Percentiles rank a stretch among this genome's conserved stretches.
phyloP scores from a whole-genome alignment of 2,329 filamentous ascomycete species.

The Fulvia fulva region DNA sequence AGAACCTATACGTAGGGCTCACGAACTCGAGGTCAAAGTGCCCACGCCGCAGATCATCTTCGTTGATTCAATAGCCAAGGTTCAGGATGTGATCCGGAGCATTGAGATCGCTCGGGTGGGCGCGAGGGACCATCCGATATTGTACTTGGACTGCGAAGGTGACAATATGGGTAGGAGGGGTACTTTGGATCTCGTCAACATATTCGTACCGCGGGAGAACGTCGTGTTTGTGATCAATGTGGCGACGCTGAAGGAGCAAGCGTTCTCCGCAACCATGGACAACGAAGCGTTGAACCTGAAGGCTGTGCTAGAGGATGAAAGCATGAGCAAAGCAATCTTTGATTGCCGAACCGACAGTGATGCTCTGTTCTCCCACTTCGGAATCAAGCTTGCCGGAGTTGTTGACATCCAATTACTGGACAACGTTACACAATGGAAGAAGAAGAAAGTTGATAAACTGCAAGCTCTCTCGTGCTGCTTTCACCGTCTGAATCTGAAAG shows the following conservation, averaged over 20 bases:
- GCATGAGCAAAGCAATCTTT: slow-evolving; percentile 52
- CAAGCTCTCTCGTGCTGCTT: too few relatives aligned
- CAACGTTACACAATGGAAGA: slow-evolving; percentile 34
- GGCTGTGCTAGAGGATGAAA: slow-evolving; percentile 43
- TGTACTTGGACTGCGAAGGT: too few relatives aligned
- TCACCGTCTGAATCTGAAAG: background rate
- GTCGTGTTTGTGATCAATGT: slow-evolving; percentile 46
- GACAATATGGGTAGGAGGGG: too few relatives aligned
- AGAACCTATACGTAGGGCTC: background rate
- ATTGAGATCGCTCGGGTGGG: too few relatives aligned
- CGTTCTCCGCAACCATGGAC: slow-evolving; percentile 33
- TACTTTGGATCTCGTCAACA: too few relatives aligned
- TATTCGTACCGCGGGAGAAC: too few relatives aligned
- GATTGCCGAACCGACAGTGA: slow-evolving; percentile 59
- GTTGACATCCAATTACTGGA: slow-evolving; percentile 57
- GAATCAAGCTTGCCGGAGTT: slow-evolving; percentile 44
- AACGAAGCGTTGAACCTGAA: slow-evolving; percentile 29
- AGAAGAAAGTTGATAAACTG: too few relatives aligned
- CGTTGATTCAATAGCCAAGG: too few relatives aligned
- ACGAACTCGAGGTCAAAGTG: too few relatives aligned
- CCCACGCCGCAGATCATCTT: too few relatives aligned
- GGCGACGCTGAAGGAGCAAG: slow-evolving; percentile 33
- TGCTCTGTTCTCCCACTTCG: slow-evolving; percentile 48
- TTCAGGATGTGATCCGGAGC: too few relatives aligned
- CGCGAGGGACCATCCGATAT: too few relatives aligned